phyloP scores from a whole-genome alignment of 2,329 filamentous ascomycete species.

The Neonectria ditissima region DNA sequence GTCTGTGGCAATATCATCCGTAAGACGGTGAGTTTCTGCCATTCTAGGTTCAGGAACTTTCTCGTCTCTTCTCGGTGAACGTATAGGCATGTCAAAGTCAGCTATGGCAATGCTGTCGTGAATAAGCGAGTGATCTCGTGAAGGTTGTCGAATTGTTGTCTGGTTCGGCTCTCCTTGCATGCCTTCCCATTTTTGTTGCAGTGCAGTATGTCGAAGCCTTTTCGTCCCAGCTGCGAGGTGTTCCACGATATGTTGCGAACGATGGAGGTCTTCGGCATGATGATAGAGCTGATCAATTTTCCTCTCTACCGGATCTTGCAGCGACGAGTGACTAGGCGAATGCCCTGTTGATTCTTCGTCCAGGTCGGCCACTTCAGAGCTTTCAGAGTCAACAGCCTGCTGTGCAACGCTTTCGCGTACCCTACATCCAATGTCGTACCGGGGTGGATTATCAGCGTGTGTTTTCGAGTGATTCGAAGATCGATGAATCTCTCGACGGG shows the following conservation, averaged over 20 bases:
- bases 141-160: conserved; percentile 4
- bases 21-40: conserved; percentile 29
- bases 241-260: conserved; percentile 50
- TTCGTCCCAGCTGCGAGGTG: conserved; percentile 46
- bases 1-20: conserved; percentile 27
- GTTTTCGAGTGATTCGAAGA: conserved; percentile 24
- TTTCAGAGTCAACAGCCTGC: conserved; percentile 6
- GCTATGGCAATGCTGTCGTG: conserved; percentile 27
- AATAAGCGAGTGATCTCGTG: conserved; percentile 28
- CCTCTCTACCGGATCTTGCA: conserved; percentile 32
- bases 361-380: conserved; percentile 23
- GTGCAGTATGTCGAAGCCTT: conserved; percentile 7
- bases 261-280: conserved; percentile 50
- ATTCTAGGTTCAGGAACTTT: conserved; percentile 17
- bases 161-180: conserved; percentile 6
- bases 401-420: conserved; percentile 26
- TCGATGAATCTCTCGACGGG: conserved; percentile 34
- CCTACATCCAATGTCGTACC: conserved; percentile 50
- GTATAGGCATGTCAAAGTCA: conserved; percentile 19
- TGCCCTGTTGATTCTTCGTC: conserved; percentile 11
- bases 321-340: conserved; percentile 11
- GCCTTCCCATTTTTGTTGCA: conserved; percentile 13
- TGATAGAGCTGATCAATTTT: conserved; percentile 49
- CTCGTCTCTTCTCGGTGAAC: conserved; percentile 31
- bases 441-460: conserved; percentile 42